Conservation (phyloP, 2,329 filamentous ascomycete genomes). For the Alternaria incomplexa region DNA sequence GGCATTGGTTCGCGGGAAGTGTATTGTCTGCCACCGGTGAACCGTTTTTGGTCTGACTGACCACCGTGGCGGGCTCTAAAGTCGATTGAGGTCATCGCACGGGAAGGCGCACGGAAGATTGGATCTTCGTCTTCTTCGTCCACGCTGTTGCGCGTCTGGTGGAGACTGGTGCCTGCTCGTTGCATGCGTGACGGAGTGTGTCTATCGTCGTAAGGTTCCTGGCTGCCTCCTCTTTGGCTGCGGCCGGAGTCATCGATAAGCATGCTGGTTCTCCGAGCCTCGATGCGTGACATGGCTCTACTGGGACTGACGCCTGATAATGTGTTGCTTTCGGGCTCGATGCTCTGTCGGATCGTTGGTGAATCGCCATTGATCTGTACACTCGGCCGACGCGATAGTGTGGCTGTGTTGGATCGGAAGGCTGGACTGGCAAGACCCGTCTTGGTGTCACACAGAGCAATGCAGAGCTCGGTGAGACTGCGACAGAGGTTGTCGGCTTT, state of each 20-base stretch:
- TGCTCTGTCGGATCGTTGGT: constrained; percentile 38
- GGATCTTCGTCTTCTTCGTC: constrained; percentile 47
- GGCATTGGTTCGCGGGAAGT: constrained; percentile 48
- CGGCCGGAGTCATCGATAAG: constrained; percentile 19
- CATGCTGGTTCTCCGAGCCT: constrained; percentile 51
- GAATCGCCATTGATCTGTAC: constrained; percentile 47
- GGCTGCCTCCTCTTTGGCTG: constrained; percentile 39
- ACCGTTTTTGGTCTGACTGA: constrained; percentile 29
- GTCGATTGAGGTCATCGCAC: constrained; percentile 54
- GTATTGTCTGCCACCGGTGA: constrained; percentile 40
- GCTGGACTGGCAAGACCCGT: constrained; percentile 38
- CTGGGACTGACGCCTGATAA: constrained; percentile 41
- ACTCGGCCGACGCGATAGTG: constrained; percentile 41
- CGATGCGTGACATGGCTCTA: constrained; percentile 51
- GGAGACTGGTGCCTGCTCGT: constrained; percentile 48
- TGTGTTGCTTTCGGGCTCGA: constrained; percentile 45
- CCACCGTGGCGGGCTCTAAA: constrained; percentile 38
- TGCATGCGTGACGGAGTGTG: constrained; percentile 37
- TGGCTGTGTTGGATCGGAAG: constrained; percentile 28
- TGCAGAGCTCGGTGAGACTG: constrained; percentile 88
- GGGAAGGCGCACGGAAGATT: constrained; percentile 54
- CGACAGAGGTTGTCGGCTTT: constrained; percentile 94
- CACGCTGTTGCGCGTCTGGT: constrained; percentile 42
- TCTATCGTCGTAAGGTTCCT: constrained; percentile 31
- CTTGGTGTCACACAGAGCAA: constrained; percentile 67